Evolutionary conservation across 495 filamentous ascomycete species (phyloP), one percentile per base, ranked within the genome.

Genomic region (Cudoniella acicularis): DNA sequence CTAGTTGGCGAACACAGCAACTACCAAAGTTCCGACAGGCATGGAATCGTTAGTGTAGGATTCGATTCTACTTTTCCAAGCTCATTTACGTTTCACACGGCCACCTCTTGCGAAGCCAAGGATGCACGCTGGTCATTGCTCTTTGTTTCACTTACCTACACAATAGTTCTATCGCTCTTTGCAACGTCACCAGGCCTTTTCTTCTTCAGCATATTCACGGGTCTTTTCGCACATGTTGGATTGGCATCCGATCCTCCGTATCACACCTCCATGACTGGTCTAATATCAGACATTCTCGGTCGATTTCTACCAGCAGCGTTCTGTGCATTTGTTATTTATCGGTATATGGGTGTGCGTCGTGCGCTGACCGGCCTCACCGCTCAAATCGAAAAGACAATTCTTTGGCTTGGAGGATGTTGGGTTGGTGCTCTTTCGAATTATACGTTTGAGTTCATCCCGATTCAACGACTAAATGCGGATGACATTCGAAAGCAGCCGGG

Each of bases 31-130:
- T 80, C 83, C 6, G 74, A 78, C 27, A 74, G 72, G 22, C 72
- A 94, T 59, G 87, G 85, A 1, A 88, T 96, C 60, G 58, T 69
- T 13, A 91, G 87, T 41, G 73, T 85, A 24, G 76, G 72, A 6
- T 95, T 95, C 58, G 84, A 89, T 36, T 87, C 90, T 0, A 82
- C 79, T 20, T 96, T 95, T 65, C 91, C 91, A 3, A 83, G 86
- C 59, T 79, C 87, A 2, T 93, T 85, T 64, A 83, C 81, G 22
- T 91, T 96, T 57, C 64, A 78, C 17, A 57, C 65, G 2, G 72
- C 64, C 10, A 69, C 76, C 3, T 63, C 78, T 36, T 90, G 89
- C 64, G 66, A 69, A 24, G 74, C 84, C 9, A 69, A 75, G 30
- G 90, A 95, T 65, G 81, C 83, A 26, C 77, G 87, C 10, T 93